These are phyloP conservation scores for Trichoderma gamsii DNA, from an alignment of 495 filamentous ascomycete species.

Conservation along the genomic window DNA sequence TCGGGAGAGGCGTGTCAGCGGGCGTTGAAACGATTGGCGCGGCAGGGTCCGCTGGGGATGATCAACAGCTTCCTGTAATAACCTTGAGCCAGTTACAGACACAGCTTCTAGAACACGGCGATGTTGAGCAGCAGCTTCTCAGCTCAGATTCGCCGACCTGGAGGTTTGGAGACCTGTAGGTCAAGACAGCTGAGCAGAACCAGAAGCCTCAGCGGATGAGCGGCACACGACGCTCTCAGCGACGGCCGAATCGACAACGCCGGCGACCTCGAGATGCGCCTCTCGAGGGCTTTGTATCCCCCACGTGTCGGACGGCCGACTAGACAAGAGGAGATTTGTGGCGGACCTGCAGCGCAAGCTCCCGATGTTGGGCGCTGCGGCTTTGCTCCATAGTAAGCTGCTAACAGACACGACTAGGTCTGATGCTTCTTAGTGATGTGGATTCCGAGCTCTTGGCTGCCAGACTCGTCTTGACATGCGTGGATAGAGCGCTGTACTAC, in stretches of 20 bases:
- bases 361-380: not conserved
- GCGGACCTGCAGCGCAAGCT: conserved; percentile 1
- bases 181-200: not conserved
- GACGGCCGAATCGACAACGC: too few species aligned
- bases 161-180: too few species aligned
- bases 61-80: not conserved
- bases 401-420: too few species aligned
- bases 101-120: too few species aligned
- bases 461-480: too few species aligned
- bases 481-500: too few species aligned
- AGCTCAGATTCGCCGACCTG: too few species aligned
- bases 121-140: not conserved
- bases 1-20: not conserved
- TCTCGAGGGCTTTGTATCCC: not conserved
- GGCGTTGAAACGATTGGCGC: not conserved
- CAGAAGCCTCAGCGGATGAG: not conserved
- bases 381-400: too few species aligned
- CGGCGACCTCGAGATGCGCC: too few species aligned
- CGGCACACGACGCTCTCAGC: too few species aligned
- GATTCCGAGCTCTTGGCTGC: too few species aligned
- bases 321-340: not conserved
- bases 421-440: too few species aligned
- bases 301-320: not conserved
- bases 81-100: not conserved
- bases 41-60: not conserved